Conservation (phyloP, 345 rosid species). For the Fremontodendron californicum region DNA sequence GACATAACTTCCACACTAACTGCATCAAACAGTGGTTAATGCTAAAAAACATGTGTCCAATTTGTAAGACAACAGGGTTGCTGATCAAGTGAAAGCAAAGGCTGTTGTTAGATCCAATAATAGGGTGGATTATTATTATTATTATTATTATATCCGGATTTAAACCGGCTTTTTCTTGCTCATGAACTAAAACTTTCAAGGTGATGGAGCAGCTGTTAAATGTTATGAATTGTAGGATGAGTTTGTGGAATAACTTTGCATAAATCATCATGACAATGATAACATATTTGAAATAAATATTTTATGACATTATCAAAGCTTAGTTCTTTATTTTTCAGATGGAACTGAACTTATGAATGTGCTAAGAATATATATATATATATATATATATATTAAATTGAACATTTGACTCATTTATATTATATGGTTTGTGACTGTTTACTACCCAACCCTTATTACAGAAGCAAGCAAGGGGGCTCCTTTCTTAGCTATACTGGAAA, state of each 20-base stretch:
- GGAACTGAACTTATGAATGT: neutral
- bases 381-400: too few species aligned
- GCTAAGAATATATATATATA: too few species aligned
- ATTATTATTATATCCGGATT: neutral
- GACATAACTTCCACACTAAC: slow-evolving; percentile 65
- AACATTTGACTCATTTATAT: too few species aligned
- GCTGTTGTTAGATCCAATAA: neutral
- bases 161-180: neutral
- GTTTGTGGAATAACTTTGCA: slow-evolving; percentile 5
- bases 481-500: too few species aligned
- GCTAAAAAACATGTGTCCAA: slow-evolving; percentile 83
- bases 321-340: neutral
- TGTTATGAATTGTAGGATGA: slow-evolving; percentile 18
- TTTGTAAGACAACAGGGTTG: slow-evolving; percentile 69
- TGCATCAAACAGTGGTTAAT: slow-evolving; percentile 84
- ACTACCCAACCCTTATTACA: too few species aligned
- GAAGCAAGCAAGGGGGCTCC: too few species aligned
- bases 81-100: slow-evolving; percentile 26
- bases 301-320: neutral
- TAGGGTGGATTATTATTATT: too few species aligned
- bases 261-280: slow-evolving; percentile 12
- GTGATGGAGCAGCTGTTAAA: neutral
- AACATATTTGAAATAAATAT: neutral
- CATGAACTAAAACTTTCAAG: neutral
- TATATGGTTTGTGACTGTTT: too few species aligned